These are phyloP conservation scores for Prunus yedoensis DNA, from an alignment of 331 rosid genomes.

Conservation along the genomic window DNA sequence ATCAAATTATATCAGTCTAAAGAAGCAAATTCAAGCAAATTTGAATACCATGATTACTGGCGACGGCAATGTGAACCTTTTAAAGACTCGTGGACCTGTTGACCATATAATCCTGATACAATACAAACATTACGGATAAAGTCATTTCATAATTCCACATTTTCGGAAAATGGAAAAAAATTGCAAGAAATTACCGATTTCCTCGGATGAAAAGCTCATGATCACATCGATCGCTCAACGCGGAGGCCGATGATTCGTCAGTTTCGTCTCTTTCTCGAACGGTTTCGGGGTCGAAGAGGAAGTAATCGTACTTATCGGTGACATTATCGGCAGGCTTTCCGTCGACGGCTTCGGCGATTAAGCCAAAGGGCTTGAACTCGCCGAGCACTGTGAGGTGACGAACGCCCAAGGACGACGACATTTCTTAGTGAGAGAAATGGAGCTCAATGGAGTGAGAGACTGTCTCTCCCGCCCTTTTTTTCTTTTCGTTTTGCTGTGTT, in stretches of 20 bases:
- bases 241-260: slow-evolving; percentile 49
- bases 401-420: slow-evolving; percentile 52
- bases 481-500: background rate
- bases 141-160: background rate
- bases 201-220: slow-evolving; percentile 83
- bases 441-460: slow-evolving; percentile 10
- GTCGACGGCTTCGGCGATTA: slow-evolving; percentile 89
- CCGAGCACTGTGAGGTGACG: slow-evolving; percentile 77
- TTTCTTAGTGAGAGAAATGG: background rate
- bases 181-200: slow-evolving; percentile 49
- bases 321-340: slow-evolving; percentile 64
- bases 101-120: slow-evolving; percentile 83
- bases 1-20: background rate
- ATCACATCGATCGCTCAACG: slow-evolving; percentile 60
- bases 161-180: slow-evolving; percentile 6
- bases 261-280: slow-evolving; percentile 64
- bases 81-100: slow-evolving; percentile 81
- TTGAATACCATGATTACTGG: slow-evolving; percentile 57
- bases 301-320: slow-evolving; percentile 70
- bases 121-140: slow-evolving; percentile 15
- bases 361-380: slow-evolving; percentile 92
- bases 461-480: slow-evolving; percentile 28
- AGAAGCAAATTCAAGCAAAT: slow-evolving; percentile 14
- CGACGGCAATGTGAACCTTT: slow-evolving; percentile 70
- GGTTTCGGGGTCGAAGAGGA: slow-evolving; percentile 74